Evolutionary conservation across 495 filamentous ascomycete species (phyloP).

Genomic region (Podospora pseudoanserina): DNA sequence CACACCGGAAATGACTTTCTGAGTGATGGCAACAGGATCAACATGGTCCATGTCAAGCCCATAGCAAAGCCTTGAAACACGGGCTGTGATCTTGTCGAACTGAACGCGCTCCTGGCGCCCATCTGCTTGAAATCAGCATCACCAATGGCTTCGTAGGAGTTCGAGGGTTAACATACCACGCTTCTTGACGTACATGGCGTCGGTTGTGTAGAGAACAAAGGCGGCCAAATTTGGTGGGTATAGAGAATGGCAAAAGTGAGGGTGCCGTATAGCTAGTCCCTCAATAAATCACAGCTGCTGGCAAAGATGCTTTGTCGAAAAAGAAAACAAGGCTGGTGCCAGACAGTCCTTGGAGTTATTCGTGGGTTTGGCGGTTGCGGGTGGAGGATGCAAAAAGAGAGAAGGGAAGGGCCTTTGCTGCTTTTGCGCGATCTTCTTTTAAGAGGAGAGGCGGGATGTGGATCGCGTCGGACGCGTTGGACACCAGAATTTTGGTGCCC

Average conservation of each 20-base stretch:
- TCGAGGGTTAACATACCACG: slow-evolving; percentile 45
- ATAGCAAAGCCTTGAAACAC: slow-evolving; percentile 95
- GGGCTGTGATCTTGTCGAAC: slow-evolving; percentile 99
- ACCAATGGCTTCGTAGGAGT: not conserved
- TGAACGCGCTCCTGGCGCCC: slow-evolving; percentile 99
- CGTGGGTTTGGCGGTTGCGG: not conserved
- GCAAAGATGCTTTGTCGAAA: not conserved
- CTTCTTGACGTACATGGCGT: slow-evolving; percentile 57
- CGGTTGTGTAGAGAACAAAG: slow-evolving; percentile 12
- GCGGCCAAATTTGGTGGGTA: not conserved
- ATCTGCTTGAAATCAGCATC: slow-evolving; percentile 54
- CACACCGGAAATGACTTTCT: slow-evolving; percentile 98
- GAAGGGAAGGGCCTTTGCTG: slow-evolving; percentile 5
- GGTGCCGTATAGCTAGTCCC: not conserved
- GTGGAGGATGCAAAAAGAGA: slow-evolving; percentile 23
- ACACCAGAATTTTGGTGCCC: slow-evolving; percentile 13
- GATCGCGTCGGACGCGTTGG: slow-evolving; percentile 22
- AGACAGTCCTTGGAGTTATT: slow-evolving; percentile 4
- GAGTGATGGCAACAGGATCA: slow-evolving; percentile 95
- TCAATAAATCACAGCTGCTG: not conserved
- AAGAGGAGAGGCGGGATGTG: slow-evolving; percentile 14
- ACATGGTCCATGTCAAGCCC: slow-evolving; percentile 95
- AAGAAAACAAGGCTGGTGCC: not conserved
- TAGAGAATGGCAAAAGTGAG: not conserved
- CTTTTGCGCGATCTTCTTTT: slow-evolving; percentile 14